Evolutionary conservation across 1,284 basidiomycete species (phyloP).

Genomic region (Fistulina hepatica): DNA sequence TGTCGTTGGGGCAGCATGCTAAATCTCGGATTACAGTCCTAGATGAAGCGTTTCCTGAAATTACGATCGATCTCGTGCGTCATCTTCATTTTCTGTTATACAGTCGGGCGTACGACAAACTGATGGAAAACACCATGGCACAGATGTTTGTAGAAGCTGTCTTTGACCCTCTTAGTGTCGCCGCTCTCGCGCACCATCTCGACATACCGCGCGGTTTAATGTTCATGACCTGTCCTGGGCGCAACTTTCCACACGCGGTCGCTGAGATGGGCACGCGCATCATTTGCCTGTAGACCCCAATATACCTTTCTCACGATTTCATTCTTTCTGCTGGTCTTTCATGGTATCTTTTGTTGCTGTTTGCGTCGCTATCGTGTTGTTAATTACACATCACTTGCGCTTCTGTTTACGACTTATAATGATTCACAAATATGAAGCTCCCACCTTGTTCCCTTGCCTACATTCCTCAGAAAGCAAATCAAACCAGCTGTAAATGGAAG

Average conservation of each 20-base stretch:
- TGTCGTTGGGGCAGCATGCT: slow-evolving; percentile 1
- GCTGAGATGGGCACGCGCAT: slow-evolving; percentile 41
- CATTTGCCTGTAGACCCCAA: slow-evolving; percentile 28
- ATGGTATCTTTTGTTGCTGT: too few species aligned
- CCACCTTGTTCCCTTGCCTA: too few species aligned
- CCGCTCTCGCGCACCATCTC: slow-evolving; percentile 34
- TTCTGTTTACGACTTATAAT: too few species aligned
- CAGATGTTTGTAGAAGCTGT: slow-evolving; percentile 39
- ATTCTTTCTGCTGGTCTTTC: too few species aligned
- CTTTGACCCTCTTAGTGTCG: slow-evolving; percentile 35
- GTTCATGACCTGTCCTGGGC: slow-evolving; percentile 44
- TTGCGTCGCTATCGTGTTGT: too few species aligned
- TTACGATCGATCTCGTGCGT: slow-evolving; percentile 45
- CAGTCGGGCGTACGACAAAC: background rate
- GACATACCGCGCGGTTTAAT: slow-evolving; percentile 37
- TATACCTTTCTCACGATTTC: too few species aligned
- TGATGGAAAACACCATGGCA: background rate
- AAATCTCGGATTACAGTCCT: slow-evolving; percentile 27
- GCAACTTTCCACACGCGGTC: slow-evolving; percentile 28
- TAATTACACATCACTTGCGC: too few species aligned
- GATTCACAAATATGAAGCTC: too few species aligned
- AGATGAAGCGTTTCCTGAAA: slow-evolving; percentile 52
- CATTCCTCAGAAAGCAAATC: too few species aligned
- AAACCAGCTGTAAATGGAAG: too few species aligned
- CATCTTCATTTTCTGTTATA: background rate